A percentile compares a stretch with the other conserved stretches of the same genome.
Evolutionary conservation across 306 rosid genomes (phyloP).

Genomic region (Gillenia trifoliata): DNA sequence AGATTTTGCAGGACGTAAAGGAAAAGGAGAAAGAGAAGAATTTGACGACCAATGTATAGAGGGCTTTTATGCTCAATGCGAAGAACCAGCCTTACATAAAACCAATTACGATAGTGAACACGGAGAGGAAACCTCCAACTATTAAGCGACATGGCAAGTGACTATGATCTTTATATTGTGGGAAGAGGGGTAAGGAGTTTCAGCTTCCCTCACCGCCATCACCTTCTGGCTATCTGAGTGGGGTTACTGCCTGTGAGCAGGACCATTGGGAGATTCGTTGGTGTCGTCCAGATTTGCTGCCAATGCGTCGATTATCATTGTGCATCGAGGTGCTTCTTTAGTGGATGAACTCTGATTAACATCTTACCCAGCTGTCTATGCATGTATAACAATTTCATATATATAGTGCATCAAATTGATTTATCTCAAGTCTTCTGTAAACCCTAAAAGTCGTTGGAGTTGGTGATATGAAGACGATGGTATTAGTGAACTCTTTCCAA

Average conservation of each 20-base stretch:
- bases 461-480: too few species aligned
- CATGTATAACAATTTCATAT: too few species aligned
- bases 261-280: constrained; percentile 44
- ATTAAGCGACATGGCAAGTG: constrained; percentile 23
- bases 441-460: background rate
- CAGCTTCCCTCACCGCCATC: constrained; percentile 6
- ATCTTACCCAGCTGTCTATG: background rate
- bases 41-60: constrained; percentile 37
- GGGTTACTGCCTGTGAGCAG: constrained; percentile 52
- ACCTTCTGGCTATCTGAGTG: constrained; percentile 27
- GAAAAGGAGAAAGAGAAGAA: constrained; percentile 22
- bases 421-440: background rate
- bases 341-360: background rate
- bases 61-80: constrained; percentile 23
- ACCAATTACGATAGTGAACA: constrained; percentile 20
- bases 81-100: constrained; percentile 21
- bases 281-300: constrained; percentile 31
- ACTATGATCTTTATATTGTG: constrained; percentile 35
- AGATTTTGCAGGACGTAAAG: background rate
- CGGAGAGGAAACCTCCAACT: constrained; percentile 26
- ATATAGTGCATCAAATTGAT: too few species aligned
- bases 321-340: constrained; percentile 25
- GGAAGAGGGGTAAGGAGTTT: constrained; percentile 52
- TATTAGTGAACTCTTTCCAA: too few species aligned
- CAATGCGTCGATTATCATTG: constrained; percentile 37